Evolutionary conservation across 2,329 filamentous ascomycete genomes (phyloP), one percentile per base, ranked within the genome.

Genomic region (Leptographium galeiforme): DNA sequence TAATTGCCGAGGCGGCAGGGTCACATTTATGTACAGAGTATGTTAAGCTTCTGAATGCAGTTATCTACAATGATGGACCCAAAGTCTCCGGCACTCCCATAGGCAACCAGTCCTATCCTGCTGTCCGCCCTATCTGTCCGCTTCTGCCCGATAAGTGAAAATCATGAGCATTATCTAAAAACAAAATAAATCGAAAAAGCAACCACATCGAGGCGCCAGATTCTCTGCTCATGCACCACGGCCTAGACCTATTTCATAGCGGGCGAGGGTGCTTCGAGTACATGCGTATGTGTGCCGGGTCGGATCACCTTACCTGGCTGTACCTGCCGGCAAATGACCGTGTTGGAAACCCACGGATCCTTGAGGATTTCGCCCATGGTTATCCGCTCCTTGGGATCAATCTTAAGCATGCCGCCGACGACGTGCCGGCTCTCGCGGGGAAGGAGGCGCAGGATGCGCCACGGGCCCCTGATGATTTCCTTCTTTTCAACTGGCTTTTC

Each of bases 371-470:
- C 89, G 30, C 84, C 76, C 73, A 98, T 85, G 3, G 79, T 87
- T 3, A 89, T 91, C 54, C 93, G 81, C 59, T 85, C 84, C 63
- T 81, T 85, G 0, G 90, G 89, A 62, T 95, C 82, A 50, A 96
- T 76, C 63, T 93, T 89, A 39, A 98, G 78, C 93, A 98, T 98
- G 54, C 87, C 79, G 46, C 88, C 84, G 53, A 98, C 85, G 57
- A 98, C 89, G 64, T 91, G 84, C 51, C 93, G 77, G 59, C 85
- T 94, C 68, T 97, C 93, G 56, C 91, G 78, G 1, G 93, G 93
- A 11, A 98, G 74, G 39, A 97, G 73, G 44, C 93, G 81, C 34
- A 98, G 72, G 45, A 98, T 78, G 48, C 93, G 80, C 86, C 91
- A 95, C 2, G 93, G 93, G 0, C 93, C 93, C 63, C 89, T 88